A percentile compares a stretch with the other conserved stretches of the same genome.
Conservation (phyloP, 768 basidiomycete genomes). For the Amanita thiersii region DNA sequence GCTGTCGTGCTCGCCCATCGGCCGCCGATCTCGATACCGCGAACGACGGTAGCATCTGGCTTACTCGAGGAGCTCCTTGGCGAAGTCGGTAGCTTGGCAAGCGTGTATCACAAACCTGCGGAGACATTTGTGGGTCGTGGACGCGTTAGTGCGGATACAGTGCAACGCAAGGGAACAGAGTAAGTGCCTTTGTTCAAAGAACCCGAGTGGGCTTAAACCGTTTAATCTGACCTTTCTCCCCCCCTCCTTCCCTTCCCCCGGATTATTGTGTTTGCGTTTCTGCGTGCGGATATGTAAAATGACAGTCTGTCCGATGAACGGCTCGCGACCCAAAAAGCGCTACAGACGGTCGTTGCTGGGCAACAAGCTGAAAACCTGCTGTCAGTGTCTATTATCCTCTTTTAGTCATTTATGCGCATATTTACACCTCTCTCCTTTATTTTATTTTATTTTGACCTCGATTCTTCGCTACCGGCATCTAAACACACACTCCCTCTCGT, state of each 20-base stretch:
- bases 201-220: too few species aligned
- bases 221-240: too few species aligned
- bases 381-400: constrained; percentile 20
- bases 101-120: constrained; percentile 95
- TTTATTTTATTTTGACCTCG: too few species aligned
- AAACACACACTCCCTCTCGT: too few species aligned
- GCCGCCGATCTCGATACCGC: constrained; percentile 89
- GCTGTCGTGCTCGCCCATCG: constrained; percentile 84
- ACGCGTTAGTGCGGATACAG: constrained; percentile 73
- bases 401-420: not conserved
- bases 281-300: too few species aligned
- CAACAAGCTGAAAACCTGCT: constrained; percentile 93
- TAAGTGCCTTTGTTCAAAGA: constrained; percentile 32
- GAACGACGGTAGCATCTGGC: constrained; percentile 82
- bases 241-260: too few species aligned
- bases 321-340: constrained; percentile 66
- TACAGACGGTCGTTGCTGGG: constrained; percentile 88
- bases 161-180: constrained; percentile 59
- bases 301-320: constrained; percentile 59
- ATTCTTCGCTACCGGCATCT: too few species aligned
- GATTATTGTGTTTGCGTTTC: too few species aligned
- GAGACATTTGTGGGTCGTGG: constrained; percentile 95
- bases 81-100: constrained; percentile 84
- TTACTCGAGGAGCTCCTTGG: constrained; percentile 86
- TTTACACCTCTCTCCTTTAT: not conserved